phyloP scores from a whole-genome alignment of 371 early-diverging fungal species.

The Phascolomyces articulosus region DNA sequence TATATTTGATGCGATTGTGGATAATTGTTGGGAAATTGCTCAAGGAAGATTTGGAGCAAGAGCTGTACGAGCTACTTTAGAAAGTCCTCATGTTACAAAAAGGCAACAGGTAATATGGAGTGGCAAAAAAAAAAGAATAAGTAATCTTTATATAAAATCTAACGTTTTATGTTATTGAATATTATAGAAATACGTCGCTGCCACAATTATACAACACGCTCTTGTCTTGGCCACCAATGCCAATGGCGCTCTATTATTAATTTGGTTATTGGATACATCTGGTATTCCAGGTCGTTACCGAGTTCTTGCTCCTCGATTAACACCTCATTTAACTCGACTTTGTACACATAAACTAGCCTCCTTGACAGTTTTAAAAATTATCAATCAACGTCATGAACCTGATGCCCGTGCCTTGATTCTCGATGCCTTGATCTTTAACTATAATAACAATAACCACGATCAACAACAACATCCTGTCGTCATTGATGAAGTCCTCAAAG shows the following conservation, averaged over 20 bases:
- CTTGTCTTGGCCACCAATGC: conserved; percentile 83
- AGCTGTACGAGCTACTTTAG: conserved; percentile 81
- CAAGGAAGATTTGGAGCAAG: conserved; percentile 84
- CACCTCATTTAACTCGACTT: conserved; percentile 76
- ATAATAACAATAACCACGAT: neutral
- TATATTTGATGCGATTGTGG: conserved; percentile 79
- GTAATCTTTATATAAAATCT: too few relatives aligned
- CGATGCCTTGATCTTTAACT: conserved; percentile 75
- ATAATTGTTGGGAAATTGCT: conserved; percentile 71
- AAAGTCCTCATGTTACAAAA: conserved; percentile 63
- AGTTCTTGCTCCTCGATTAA: conserved; percentile 82
- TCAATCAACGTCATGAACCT: conserved; percentile 87
- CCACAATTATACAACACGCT: conserved; percentile 85
- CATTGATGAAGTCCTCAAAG: conserved; percentile 79
- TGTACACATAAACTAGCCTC: conserved; percentile 92
- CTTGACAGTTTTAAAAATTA: conserved; percentile 82
- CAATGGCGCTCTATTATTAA: conserved; percentile 92
- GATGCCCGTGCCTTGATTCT: conserved; percentile 90
- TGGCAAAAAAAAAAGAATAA: too few relatives aligned
- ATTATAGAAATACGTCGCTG: conserved; percentile 83
- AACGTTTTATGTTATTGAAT: too few relatives aligned
- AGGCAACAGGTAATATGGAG: conserved; percentile 34
- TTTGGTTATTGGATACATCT: conserved; percentile 93
- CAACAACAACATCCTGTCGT: conserved; percentile 14
- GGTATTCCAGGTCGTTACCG: conserved; percentile 84